Evolutionary conservation across 331 rosid species (phyloP).

Genomic region (Rosa hybrid): DNA sequence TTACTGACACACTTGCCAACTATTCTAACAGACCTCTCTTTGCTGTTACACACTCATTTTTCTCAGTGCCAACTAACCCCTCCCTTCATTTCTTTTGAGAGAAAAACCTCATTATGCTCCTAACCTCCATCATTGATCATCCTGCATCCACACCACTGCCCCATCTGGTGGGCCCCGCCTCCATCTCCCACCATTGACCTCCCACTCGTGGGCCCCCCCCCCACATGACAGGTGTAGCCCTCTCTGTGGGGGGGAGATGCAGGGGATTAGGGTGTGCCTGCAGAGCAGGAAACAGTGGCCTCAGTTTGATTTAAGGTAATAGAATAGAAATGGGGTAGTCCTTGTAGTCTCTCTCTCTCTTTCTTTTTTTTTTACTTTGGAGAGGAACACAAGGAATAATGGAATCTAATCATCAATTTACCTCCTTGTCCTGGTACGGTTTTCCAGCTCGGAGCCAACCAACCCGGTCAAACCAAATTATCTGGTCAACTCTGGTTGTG

Average conservation of each 20-base stretch:
- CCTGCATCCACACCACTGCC: conserved; percentile 43
- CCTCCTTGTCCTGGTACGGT: conserved; percentile 72
- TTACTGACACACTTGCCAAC: conserved; percentile 97
- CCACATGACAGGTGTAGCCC: conserved; percentile 37
- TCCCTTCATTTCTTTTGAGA: conserved; percentile 64
- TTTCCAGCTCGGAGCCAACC: conserved; percentile 72
- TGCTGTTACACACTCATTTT: conserved; percentile 86
- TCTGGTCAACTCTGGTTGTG: conserved; percentile 67
- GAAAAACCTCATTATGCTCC: conserved; percentile 47
- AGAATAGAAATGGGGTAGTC: conserved; percentile 27
- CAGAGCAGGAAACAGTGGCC: conserved; percentile 18
- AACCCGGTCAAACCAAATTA: conserved; percentile 58
- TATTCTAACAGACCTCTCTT: conserved; percentile 60
- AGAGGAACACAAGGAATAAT: conserved; percentile 79
- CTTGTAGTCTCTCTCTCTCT: conserved; percentile 28
- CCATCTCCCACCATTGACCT: conserved; percentile 9
- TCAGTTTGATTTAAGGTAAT: conserved; percentile 20
- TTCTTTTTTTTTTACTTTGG: conserved; percentile 17
- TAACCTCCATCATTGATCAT: conserved; percentile 47
- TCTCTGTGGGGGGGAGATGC: not conserved
- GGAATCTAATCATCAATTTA: conserved; percentile 95
- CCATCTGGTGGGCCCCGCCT: conserved; percentile 36
- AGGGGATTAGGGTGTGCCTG: conserved; percentile 11
- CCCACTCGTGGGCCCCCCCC: not conserved
- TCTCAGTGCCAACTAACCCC: conserved; percentile 80